Evolutionary conservation across 2,329 filamentous ascomycete species (phyloP), one percentile per base, ranked within the genome.

Genomic region (Cladophialophora exuberans): DNA sequence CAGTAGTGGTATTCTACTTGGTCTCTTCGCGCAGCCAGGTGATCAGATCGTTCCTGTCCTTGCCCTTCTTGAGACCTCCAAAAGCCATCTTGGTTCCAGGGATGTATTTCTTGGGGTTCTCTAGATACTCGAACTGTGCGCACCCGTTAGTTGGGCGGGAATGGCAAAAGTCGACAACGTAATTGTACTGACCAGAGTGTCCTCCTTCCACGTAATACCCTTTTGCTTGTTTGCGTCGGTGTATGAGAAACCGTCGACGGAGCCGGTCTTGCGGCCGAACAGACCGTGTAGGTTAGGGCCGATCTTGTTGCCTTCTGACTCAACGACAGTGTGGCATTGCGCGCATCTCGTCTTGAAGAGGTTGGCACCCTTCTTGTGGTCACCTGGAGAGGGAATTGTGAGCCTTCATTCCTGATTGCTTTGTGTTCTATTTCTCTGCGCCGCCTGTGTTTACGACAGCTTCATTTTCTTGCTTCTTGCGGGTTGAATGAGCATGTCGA

Each of bases 21-120:
- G 64, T 67, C 48, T 65, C 64, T 23, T 67, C 61, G 45, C 64
- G 61, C 39, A 70, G 59, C 61, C 59, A 67, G 47, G 90, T 91
- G 85, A 99, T 96, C 71, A 99, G 83, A 79, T 99, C 93, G 77
- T 97, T 96, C 77, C 94, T 86, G 83, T 97, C 94, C 89, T 97
- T 97, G 74, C 86, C 85, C 90, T 99, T 99, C 92, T 99, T 99
- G 73, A 99, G 85, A 77, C 94, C 94, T 81, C 94, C 94, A 75
- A 97, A 99, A 70, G 94, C 94, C 94, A 99, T 99, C 90, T 97
- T 99, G 82, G 94, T 99, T 69, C 94, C 94, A 68, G 94, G 94
- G 65, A 99, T 97, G 86, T 92, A 99, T 85, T 97, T 97, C 88
- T 99, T 99, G 81, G 94, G 94, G 88, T 97, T 97, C 86, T 99